phyloP scores from a whole-genome alignment of 805 yeast species.

The Candida ascalaphidarum region DNA sequence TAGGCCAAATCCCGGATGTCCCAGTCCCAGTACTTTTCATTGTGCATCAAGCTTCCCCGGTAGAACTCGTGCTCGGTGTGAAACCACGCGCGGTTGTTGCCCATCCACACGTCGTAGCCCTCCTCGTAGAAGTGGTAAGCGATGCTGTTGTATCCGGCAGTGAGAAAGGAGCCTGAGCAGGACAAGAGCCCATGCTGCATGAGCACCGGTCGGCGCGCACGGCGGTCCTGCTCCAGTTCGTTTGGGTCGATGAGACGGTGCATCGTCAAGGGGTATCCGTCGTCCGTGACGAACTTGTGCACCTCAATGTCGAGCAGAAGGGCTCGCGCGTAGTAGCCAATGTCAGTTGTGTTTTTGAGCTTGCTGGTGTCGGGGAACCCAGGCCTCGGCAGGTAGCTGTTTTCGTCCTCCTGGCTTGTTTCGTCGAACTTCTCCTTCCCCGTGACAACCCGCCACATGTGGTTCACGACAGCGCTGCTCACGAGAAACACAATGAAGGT shows the following conservation, averaged over 20 bases:
- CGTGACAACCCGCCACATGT: slow-evolving; percentile 16
- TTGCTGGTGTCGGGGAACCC: slow-evolving; percentile 26
- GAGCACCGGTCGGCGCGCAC: slow-evolving; percentile 51
- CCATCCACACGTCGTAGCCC: slow-evolving; percentile 87
- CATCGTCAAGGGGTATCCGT: slow-evolving; percentile 67
- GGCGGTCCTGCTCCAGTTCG: slow-evolving; percentile 19
- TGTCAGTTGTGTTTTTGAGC: slow-evolving; percentile 31
- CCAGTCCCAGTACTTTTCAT: slow-evolving; percentile 83
- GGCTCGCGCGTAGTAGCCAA: slow-evolving; percentile 60
- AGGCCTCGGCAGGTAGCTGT: slow-evolving; percentile 18
- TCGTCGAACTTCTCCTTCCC: slow-evolving; percentile 21
- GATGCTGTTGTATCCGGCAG: slow-evolving; percentile 74
- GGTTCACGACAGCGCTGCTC: slow-evolving; percentile 21
- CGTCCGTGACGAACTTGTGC: slow-evolving; percentile 59
- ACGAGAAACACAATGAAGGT: slow-evolving; percentile 17
- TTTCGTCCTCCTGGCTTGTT: slow-evolving; percentile 11
- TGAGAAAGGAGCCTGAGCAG: slow-evolving; percentile 76
- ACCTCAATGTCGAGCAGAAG: slow-evolving; percentile 53
- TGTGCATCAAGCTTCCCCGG: slow-evolving; percentile 28
- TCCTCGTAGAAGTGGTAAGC: slow-evolving; percentile 45
- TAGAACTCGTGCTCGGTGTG: slow-evolving; percentile 47
- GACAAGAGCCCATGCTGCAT: slow-evolving; percentile 83
- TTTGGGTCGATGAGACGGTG: slow-evolving; percentile 53
- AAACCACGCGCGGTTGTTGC: slow-evolving; percentile 86
- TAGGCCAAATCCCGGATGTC: slow-evolving; percentile 76